Conservation (phyloP, 2,329 filamentous ascomycete genomes). For the Pestalotiopsis sp. region DNA sequence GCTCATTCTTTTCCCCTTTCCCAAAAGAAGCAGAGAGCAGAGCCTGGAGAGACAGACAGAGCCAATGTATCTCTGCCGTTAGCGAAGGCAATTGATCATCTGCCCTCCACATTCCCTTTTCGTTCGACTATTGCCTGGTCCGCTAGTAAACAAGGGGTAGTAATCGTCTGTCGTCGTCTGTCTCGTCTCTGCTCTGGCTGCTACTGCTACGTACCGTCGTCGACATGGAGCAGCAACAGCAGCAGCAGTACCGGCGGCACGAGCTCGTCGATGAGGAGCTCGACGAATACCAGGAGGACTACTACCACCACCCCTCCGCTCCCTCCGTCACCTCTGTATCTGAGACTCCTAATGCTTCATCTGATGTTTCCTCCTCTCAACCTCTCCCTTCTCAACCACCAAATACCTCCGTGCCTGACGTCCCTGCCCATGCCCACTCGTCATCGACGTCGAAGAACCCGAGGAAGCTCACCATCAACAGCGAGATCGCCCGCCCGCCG, state of each 20-base stretch:
- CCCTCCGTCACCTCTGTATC: constrained; percentile 25
- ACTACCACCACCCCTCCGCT: not conserved
- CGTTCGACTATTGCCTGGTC: constrained; percentile 2
- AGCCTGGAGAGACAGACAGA: not conserved
- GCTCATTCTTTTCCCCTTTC: constrained; percentile 8
- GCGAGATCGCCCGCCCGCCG: constrained; percentile 23
- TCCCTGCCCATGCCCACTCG: constrained; percentile 27
- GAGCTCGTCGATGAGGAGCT: not conserved
- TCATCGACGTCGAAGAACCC: constrained; percentile 30
- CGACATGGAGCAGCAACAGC: constrained; percentile 14
- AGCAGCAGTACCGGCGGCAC: constrained; percentile 1
- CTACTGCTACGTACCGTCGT: not conserved
- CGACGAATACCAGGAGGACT: not conserved
- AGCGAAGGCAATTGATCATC: constrained; percentile 14
- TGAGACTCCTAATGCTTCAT: constrained; percentile 43
- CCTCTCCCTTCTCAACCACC: constrained; percentile 16
- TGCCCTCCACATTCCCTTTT: constrained; percentile 16
- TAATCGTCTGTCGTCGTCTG: constrained; percentile 9
- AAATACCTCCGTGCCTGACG: constrained; percentile 31
- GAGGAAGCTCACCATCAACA: constrained; percentile 31
- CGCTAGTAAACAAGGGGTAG: constrained; percentile 10
- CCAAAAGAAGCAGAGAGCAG: not conserved
- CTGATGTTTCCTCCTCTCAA: constrained; percentile 32
- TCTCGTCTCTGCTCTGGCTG: not conserved
- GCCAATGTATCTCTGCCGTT: constrained; percentile 13